These are phyloP conservation scores for Hygrophorus pudorinus DNA, from an alignment of 768 basidiomycete species.

Conservation along the genomic window DNA sequence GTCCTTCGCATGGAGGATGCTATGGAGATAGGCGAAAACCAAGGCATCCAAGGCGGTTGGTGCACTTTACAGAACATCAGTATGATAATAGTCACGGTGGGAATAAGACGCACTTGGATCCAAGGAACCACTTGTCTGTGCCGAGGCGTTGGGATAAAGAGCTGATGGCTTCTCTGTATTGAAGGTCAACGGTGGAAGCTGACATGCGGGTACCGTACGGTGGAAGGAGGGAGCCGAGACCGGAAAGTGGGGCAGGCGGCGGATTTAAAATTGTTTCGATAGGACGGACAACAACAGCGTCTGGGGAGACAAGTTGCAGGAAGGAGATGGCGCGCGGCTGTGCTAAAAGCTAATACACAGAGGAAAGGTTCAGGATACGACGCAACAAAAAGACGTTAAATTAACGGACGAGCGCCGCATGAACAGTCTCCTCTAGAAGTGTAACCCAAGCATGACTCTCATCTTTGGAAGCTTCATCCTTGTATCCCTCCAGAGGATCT, in stretches of 20 bases:
- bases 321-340: constrained; percentile 36
- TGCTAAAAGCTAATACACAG: constrained; percentile 35
- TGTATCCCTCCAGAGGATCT: constrained; percentile 58
- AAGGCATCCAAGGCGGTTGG: constrained; percentile 80
- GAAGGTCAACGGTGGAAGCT: constrained; percentile 36
- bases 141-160: constrained; percentile 69
- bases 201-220: constrained; percentile 50
- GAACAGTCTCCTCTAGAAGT: constrained; percentile 66
- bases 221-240: constrained; percentile 55
- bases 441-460: constrained; percentile 80
- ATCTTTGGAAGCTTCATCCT: constrained; percentile 44
- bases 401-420: constrained; percentile 58
- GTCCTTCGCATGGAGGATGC: constrained; percentile 40
- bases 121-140: constrained; percentile 74
- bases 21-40: constrained; percentile 72
- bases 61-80: constrained; percentile 28
- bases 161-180: constrained; percentile 62
- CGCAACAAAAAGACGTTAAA: constrained; percentile 4
- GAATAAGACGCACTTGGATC: constrained; percentile 39
- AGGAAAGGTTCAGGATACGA: constrained; percentile 1
- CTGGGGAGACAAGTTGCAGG: constrained; percentile 30
- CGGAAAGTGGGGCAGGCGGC: constrained; percentile 62
- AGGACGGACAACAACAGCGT: constrained; percentile 18
- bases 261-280: constrained; percentile 47
- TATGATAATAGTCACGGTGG: neutral